Evolutionary conservation across 1,139 yeast species (phyloP).

Genomic region (Yamadazyma conglobata): DNA sequence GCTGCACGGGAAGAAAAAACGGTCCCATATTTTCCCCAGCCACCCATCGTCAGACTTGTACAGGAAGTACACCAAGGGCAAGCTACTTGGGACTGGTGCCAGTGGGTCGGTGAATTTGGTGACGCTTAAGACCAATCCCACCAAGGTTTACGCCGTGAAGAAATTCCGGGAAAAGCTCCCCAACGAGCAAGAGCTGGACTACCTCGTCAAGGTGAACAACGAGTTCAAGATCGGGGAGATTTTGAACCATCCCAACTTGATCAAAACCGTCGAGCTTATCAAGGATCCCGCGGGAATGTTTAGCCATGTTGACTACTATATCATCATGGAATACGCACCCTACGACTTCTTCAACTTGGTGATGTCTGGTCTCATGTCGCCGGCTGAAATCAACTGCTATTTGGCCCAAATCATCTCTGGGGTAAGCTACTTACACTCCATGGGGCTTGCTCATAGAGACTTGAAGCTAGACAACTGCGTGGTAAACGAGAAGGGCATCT

Average conservation of each 20-base stretch:
- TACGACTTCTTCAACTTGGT: constrained; percentile 75
- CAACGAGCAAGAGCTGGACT: constrained; percentile 52
- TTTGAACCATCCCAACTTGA: constrained; percentile 58
- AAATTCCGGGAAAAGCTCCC: constrained; percentile 56
- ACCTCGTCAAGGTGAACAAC: constrained; percentile 58
- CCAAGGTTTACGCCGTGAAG: constrained; percentile 61
- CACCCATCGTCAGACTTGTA: constrained; percentile 22
- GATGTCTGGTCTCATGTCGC: constrained; percentile 65
- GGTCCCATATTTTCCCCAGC: constrained; percentile 14
- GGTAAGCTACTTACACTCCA: constrained; percentile 55
- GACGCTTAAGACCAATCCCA: constrained; percentile 42
- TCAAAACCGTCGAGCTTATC: constrained; percentile 61
- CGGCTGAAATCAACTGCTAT: constrained; percentile 61
- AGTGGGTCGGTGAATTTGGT: constrained; percentile 71
- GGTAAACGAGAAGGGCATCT: constrained; percentile 55
- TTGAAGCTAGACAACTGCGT: constrained; percentile 77
- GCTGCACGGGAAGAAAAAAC: constrained; percentile 9
- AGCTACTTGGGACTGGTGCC: constrained; percentile 68
- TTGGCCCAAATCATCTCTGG: constrained; percentile 66
- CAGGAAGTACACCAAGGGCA: constrained; percentile 59
- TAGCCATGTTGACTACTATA: constrained; percentile 44
- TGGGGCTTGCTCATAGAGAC: constrained; percentile 77
- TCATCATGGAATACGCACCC: constrained; percentile 75
- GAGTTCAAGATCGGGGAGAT: constrained; percentile 66
- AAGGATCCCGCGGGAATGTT: constrained; percentile 30